Evolutionary conservation across 495 filamentous ascomycete genomes (phyloP).

Genomic region (Thozetella sp.): DNA sequence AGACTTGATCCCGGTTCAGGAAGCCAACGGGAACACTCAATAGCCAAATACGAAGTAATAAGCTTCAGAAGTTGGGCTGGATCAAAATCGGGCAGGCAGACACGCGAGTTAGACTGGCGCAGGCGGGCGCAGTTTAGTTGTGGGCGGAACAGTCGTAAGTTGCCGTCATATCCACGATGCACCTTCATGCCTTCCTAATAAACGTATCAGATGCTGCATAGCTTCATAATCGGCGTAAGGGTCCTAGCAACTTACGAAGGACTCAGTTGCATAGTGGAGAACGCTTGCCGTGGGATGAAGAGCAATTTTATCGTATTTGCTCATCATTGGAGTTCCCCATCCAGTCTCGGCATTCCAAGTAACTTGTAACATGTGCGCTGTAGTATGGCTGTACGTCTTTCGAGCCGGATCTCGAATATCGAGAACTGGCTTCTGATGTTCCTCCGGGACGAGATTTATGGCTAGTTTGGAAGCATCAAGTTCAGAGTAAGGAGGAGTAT

Average conservation of each 20-base stretch:
- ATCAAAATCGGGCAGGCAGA: conserved; percentile 71
- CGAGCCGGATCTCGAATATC: conserved; percentile 39
- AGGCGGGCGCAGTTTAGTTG: conserved; percentile 71
- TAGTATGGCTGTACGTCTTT: conserved; percentile 58
- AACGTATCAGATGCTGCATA: not conserved
- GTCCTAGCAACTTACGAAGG: conserved; percentile 51
- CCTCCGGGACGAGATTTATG: conserved; percentile 58
- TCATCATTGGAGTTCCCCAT: conserved; percentile 73
- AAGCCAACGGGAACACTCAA: conserved; percentile 71
- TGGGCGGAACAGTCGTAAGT: conserved; percentile 78
- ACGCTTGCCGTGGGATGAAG: conserved; percentile 76
- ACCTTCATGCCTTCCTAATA: conserved; percentile 67
- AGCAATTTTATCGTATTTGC: conserved; percentile 72
- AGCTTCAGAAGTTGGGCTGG: conserved; percentile 68
- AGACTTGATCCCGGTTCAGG: conserved; percentile 68
- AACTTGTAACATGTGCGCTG: conserved; percentile 73
- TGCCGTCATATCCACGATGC: conserved; percentile 76
- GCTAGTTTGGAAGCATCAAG: conserved; percentile 71
- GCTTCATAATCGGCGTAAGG: not conserved
- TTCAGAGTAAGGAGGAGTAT: conserved; percentile 9
- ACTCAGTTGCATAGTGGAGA: conserved; percentile 83
- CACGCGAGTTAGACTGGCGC: conserved; percentile 62
- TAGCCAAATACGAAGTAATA: conserved; percentile 62
- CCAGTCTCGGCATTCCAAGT: conserved; percentile 64
- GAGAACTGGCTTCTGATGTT: not conserved